phyloP scores from a whole-genome alignment of 1,284 basidiomycete species.

The Abortiporus biennis region DNA sequence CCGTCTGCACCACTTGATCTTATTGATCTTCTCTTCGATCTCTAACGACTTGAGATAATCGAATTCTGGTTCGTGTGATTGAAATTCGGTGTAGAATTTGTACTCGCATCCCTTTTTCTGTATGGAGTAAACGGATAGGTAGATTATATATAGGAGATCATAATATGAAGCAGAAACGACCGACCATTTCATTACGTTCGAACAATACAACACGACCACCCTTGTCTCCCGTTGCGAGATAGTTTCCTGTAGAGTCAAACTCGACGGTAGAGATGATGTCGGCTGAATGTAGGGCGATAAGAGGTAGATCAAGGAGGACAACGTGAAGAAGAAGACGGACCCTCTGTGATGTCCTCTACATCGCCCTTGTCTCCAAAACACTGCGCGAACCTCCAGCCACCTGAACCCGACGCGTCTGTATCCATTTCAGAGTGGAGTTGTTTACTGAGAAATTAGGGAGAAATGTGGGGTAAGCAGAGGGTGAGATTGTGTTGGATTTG shows the following conservation, averaged over 20 bases:
- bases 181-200: conserved; percentile 94
- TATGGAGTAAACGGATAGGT: conserved; percentile 5
- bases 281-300: conserved; percentile 44
- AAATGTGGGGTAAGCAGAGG: background rate
- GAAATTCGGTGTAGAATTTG: conserved; percentile 99
- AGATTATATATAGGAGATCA: background rate
- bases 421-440: conserved; percentile 44
- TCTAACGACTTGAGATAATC: conserved; percentile 99
- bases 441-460: too few relatives aligned
- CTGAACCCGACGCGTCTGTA: conserved; percentile 78
- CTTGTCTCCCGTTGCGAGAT: conserved; percentile 99
- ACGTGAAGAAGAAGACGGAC: conserved; percentile 40
- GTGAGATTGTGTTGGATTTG: too few relatives aligned
- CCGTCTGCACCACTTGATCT: conserved; percentile 99
- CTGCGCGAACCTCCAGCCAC: conserved; percentile 98
- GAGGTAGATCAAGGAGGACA: conserved; percentile 12
- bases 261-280: conserved; percentile 99
- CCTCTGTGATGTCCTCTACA: conserved; percentile 99
- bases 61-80: conserved; percentile 99
- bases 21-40: conserved; percentile 99
- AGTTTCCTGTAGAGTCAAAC: conserved; percentile 99
- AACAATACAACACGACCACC: conserved; percentile 98
- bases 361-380: conserved; percentile 99
- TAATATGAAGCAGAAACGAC: conserved; percentile 28
- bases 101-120: conserved; percentile 99